These are phyloP conservation scores for Xylaria curta DNA, from an alignment of 495 filamentous ascomycete genomes.

Conservation along the genomic window DNA sequence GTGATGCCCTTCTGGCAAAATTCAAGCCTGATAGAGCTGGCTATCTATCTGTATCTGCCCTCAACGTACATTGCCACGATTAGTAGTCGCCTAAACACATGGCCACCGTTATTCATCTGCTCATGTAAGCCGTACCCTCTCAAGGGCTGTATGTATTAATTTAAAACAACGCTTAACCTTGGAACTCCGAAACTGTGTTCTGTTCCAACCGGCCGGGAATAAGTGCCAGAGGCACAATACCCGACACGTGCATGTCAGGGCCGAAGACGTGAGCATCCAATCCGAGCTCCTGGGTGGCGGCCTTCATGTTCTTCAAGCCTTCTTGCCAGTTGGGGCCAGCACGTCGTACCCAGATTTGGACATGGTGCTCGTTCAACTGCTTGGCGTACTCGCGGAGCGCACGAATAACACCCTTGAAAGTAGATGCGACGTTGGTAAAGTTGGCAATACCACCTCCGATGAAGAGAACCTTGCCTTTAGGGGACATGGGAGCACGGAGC, in stretches of 20 bases:
- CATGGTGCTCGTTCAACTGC: slow-evolving; percentile 91
- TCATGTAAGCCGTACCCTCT: slow-evolving; percentile 17
- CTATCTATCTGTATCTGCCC: slow-evolving; percentile 24
- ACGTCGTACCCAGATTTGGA: slow-evolving; percentile 99
- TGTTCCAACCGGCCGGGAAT: slow-evolving; percentile 61
- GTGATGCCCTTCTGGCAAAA: slow-evolving; percentile 27
- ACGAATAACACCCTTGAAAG: slow-evolving; percentile 99
- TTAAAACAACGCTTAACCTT: slow-evolving; percentile 45
- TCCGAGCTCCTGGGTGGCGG: slow-evolving; percentile 88
- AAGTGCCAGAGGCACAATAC: slow-evolving; percentile 69
- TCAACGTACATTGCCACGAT: slow-evolving; percentile 29
- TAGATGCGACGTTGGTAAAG: slow-evolving; percentile 97
- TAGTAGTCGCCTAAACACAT: slow-evolving; percentile 28
- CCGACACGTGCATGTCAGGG: slow-evolving; percentile 87
- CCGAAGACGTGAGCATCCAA: slow-evolving; percentile 96
- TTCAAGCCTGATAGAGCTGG: slow-evolving; percentile 24
- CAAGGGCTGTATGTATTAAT: slow-evolving; percentile 26
- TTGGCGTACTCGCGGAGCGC: slow-evolving; percentile 91
- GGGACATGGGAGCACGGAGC: slow-evolving; percentile 84
- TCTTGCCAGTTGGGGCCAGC: slow-evolving; percentile 99
- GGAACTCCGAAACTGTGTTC: slow-evolving; percentile 61
- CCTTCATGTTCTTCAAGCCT: slow-evolving; percentile 99
- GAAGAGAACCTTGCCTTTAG: slow-evolving; percentile 97
- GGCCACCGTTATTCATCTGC: slow-evolving; percentile 21
- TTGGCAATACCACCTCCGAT: slow-evolving; percentile 99